phyloP scores from a whole-genome alignment of 345 rosid genomes.

The Mangifera indica region DNA sequence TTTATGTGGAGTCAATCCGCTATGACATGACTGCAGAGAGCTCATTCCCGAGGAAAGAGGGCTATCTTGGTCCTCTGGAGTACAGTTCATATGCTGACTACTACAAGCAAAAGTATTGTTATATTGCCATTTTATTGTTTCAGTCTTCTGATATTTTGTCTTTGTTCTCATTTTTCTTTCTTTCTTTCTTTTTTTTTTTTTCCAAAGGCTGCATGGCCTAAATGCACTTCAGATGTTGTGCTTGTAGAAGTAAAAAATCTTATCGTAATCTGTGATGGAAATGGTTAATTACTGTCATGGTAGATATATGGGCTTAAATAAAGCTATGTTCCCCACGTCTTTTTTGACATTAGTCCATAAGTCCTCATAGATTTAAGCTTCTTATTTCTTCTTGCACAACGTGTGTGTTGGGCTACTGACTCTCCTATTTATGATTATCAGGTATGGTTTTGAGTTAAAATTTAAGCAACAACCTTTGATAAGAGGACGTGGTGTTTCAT shows the following conservation, averaged over 20 bases:
- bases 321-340: not conserved
- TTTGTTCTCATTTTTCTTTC: too few species aligned
- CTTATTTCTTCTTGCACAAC: conserved; percentile 52
- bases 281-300: conserved; percentile 25
- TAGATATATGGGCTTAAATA: conserved; percentile 3
- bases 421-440: conserved; percentile 36
- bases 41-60: conserved; percentile 97
- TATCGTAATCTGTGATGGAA: conserved; percentile 29
- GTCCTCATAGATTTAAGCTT: conserved; percentile 44
- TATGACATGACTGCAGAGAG: conserved; percentile 90
- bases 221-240: conserved; percentile 49
- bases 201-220: conserved; percentile 37
- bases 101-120: conserved; percentile 84
- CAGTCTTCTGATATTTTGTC: not conserved
- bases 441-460: conserved; percentile 89
- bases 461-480: conserved; percentile 74
- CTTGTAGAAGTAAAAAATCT: conserved; percentile 46
- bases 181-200: not conserved
- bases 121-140: not conserved
- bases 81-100: conserved; percentile 93
- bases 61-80: conserved; percentile 95
- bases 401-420: conserved; percentile 47
- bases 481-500: conserved; percentile 97
- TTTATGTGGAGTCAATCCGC: conserved; percentile 85
- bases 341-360: conserved; percentile 27